Evolutionary conservation across 1,284 basidiomycete species (phyloP).

Genomic region (Singerocomus rubriflavus): DNA sequence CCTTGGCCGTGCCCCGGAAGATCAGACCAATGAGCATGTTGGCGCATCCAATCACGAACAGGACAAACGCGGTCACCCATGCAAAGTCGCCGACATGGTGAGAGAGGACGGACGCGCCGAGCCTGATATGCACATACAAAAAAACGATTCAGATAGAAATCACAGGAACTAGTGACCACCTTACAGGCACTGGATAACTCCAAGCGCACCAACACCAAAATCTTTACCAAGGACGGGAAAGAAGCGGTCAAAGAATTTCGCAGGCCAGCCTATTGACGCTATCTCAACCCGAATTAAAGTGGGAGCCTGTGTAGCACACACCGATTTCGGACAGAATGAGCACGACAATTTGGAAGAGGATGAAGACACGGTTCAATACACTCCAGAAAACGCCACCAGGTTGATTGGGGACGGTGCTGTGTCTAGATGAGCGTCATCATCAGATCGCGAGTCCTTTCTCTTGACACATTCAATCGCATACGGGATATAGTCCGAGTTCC

Average conservation of each 20-base stretch:
- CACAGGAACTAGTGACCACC: slow-evolving; percentile 17
- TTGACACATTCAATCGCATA: slow-evolving; percentile 36
- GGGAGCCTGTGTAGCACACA: neutral
- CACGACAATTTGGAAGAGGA: slow-evolving; percentile 73
- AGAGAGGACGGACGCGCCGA: slow-evolving; percentile 78
- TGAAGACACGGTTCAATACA: slow-evolving; percentile 76
- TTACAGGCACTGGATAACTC: slow-evolving; percentile 78
- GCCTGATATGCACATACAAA: slow-evolving; percentile 33
- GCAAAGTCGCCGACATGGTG: slow-evolving; percentile 78
- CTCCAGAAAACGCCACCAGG: slow-evolving; percentile 86
- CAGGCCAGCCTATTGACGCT: slow-evolving; percentile 61
- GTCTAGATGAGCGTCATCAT: slow-evolving; percentile 36
- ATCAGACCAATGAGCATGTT: slow-evolving; percentile 79
- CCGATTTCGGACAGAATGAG: slow-evolving; percentile 61
- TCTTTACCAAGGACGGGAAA: slow-evolving; percentile 84
- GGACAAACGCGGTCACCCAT: slow-evolving; percentile 80
- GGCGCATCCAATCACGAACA: slow-evolving; percentile 80
- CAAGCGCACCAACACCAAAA: slow-evolving; percentile 80
- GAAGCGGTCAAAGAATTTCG: slow-evolving; percentile 68
- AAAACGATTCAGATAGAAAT: neutral
- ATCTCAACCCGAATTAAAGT: neutral
- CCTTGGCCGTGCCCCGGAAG: slow-evolving; percentile 62
- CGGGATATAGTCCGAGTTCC: slow-evolving; percentile 73
- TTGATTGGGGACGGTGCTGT: slow-evolving; percentile 82
- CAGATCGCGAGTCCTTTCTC: neutral